These are phyloP conservation scores for Zarea fungicola DNA, from an alignment of 2,329 filamentous ascomycete species.

Conservation along the genomic window DNA sequence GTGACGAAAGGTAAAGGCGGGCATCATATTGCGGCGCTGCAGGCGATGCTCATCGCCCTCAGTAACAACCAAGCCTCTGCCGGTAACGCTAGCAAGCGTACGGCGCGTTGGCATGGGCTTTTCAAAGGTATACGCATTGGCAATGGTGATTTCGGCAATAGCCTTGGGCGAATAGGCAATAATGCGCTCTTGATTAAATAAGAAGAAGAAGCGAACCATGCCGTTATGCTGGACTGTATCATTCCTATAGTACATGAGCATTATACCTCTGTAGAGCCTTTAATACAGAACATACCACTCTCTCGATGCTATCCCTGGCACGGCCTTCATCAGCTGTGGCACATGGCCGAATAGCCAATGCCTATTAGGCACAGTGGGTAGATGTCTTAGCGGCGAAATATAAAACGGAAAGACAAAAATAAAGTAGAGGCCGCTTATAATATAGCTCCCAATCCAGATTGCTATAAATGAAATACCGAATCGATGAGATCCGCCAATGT, in stretches of 20 bases:
- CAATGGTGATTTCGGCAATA: conserved; percentile 64
- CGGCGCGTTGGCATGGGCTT: conserved; percentile 54
- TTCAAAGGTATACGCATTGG: conserved; percentile 63
- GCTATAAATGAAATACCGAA: conserved; percentile 30
- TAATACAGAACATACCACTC: conserved; percentile 49
- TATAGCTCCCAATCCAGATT: conserved; percentile 26
- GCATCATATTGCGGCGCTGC: conserved; percentile 73
- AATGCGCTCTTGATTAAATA: conserved; percentile 60
- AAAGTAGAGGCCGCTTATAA: conserved; percentile 26
- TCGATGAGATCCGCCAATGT: too few species aligned
- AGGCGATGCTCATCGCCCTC: conserved; percentile 88
- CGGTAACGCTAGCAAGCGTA: conserved; percentile 59
- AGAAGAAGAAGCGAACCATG: conserved; percentile 59
- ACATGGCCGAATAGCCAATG: conserved; percentile 46
- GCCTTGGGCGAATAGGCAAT: conserved; percentile 57
- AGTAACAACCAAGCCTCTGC: conserved; percentile 68
- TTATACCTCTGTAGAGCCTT: too few species aligned
- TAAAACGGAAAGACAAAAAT: conserved; percentile 38
- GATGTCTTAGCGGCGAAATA: conserved; percentile 37
- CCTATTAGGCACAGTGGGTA: conserved; percentile 37
- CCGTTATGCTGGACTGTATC: conserved; percentile 68
- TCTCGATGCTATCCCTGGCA: conserved; percentile 40
- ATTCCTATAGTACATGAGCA: too few species aligned
- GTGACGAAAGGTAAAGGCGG: conserved; percentile 78
- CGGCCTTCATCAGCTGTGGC: conserved; percentile 30